These are phyloP conservation scores for Daldinia sp. DNA, from an alignment of 2,329 filamentous ascomycete genomes.

Conservation along the genomic window DNA sequence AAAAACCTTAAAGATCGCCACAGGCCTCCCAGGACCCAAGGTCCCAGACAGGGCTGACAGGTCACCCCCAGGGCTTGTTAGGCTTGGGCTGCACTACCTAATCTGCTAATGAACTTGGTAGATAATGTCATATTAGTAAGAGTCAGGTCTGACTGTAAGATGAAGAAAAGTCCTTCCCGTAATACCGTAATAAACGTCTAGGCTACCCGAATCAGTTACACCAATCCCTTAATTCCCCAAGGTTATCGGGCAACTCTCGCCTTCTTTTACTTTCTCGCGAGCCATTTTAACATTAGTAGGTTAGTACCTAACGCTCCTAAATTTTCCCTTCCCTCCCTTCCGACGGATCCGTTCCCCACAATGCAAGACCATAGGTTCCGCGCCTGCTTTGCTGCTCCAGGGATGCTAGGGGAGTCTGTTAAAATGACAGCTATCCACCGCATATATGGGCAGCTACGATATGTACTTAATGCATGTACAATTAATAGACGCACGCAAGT, in stretches of 20 bases:
- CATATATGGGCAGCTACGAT: too few species aligned
- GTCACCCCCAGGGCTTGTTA: neutral
- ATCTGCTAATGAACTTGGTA: too few species aligned
- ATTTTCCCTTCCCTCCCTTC: conserved; percentile 19
- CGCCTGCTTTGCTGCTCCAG: neutral
- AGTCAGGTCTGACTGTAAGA: neutral
- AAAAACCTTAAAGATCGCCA: neutral
- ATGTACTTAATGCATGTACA: too few species aligned
- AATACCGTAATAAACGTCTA: conserved; percentile 17
- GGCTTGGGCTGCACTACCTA: too few species aligned
- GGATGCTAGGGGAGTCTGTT: conserved; percentile 3
- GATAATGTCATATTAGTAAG: neutral
- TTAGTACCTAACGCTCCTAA: conserved; percentile 8
- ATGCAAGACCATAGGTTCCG: neutral
- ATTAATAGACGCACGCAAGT: too few species aligned
- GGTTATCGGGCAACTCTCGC: neutral
- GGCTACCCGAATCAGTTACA: neutral
- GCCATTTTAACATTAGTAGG: neutral
- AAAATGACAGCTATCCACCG: conserved; percentile 10
- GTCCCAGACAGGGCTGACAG: neutral
- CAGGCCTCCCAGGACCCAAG: neutral
- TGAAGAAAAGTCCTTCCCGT: neutral
- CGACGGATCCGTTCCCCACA: conserved; percentile 34
- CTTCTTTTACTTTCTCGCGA: neutral
- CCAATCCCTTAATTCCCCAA: neutral